Evolutionary conservation across 164 flowering plant species (phyloP).

Genomic region (Macadamia integrifolia): DNA sequence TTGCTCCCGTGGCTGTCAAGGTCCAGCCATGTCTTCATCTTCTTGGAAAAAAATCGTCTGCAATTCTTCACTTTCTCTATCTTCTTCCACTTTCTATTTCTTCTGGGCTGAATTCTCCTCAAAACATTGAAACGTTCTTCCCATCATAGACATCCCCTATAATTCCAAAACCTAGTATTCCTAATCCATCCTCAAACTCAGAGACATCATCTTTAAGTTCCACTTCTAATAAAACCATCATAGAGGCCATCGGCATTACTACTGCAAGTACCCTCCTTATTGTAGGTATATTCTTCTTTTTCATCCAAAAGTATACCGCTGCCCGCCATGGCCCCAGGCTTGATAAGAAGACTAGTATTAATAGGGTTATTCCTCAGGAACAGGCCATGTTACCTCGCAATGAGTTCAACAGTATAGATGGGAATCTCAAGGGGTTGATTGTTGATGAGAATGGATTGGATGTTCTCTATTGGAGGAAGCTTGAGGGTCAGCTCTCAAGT

Average conservation of each 20-base stretch:
- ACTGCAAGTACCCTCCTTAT: conserved; percentile 58
- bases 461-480: conserved; percentile 77
- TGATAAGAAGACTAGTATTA: background rate
- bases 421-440: conserved; percentile 59
- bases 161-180: background rate
- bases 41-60: too few species aligned
- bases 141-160: background rate
- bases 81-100: conserved; percentile 16
- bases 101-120: conserved; percentile 32
- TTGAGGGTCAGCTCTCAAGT: conserved; percentile 27
- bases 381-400: conserved; percentile 7
- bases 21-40: conserved; percentile 3
- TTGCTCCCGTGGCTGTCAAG: too few species aligned
- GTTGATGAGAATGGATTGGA: conserved; percentile 92
- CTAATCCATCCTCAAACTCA: conserved; percentile 2
- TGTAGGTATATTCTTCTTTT: conserved; percentile 49
- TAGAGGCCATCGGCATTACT: conserved; percentile 52
- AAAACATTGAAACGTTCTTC: conserved; percentile 44
- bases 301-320: conserved; percentile 21
- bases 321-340: conserved; percentile 5
- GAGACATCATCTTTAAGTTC: background rate
- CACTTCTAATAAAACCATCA: conserved; percentile 3
- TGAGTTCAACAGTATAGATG: conserved; percentile 29
- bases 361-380: conserved; percentile 10
- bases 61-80: conserved; percentile 5